These are phyloP conservation scores for Infundibulicybe gibba DNA, from an alignment of 768 basidiomycete species.

Conservation along the genomic window DNA sequence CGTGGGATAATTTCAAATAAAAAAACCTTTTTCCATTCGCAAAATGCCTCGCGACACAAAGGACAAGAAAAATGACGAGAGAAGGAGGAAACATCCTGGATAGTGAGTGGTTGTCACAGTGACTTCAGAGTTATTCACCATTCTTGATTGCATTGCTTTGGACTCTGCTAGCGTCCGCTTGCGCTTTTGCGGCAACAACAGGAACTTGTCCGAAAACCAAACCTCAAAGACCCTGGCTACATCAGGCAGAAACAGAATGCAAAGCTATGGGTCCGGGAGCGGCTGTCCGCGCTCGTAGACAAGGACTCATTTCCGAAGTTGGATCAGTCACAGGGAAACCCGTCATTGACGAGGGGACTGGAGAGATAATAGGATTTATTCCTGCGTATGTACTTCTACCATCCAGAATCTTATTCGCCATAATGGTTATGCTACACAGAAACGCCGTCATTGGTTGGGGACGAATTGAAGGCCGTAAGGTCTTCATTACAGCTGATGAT, in stretches of 20 bases:
- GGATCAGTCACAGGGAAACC: no score
- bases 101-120: conserved; percentile 14
- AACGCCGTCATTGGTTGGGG: no score
- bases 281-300: conserved; percentile 27
- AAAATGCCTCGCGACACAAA: conserved; percentile 24
- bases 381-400: no score
- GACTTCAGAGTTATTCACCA: not conserved
- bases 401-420: no score
- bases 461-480: no score
- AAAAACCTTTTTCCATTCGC: conserved; percentile 30
- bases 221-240: conserved; percentile 32
- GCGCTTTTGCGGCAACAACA: conserved; percentile 26
- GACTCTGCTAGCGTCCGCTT: conserved; percentile 20
- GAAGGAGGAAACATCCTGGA: conserved; percentile 25
- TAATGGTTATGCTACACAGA: conserved; percentile 13
- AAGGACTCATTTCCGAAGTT: no score
- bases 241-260: conserved; percentile 31
- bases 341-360: no score
- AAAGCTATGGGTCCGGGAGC: conserved; percentile 38
- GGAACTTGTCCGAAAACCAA: conserved; percentile 24
- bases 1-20: no score
- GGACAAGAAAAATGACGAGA: not conserved
- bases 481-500: conserved; percentile 36
- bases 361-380: no score
- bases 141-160: not conserved